Base-by-base conservation (phyloP, 371 early-diverging fungal species). In the Rhizopus stolonifer region DNA sequence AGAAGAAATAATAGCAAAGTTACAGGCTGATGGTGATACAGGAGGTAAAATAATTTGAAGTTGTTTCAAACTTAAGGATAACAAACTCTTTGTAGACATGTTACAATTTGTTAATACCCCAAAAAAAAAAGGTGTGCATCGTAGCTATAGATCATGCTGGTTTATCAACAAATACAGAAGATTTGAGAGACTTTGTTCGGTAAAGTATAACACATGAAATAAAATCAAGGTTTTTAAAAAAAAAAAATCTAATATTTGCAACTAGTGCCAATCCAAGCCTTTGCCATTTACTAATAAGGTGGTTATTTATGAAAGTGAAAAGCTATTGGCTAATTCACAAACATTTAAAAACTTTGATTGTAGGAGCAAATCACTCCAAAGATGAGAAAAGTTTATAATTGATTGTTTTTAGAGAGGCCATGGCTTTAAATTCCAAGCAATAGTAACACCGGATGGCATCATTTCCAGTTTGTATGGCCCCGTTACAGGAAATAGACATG, bases 121-220 rank as follows among this genome's bases (percentile, higher is more conserved):
- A n/a, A n/a, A n/a, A 49, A 4, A 34, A 40, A 17, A 57, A 46
- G 44, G 25, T 57, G 26, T 46, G 51, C 21, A 46, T 57, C 25
- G 46, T 50, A n/a, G 49, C 24, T 10, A 18, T 56, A 38, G 56
- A 49, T 19, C 46, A 56, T 24, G 56, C 56, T 33, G 56, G 56
- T 38, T 56, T 56, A 43, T 49, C 56, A 48, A 56, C 56, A n/a
- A 49, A 49, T 47, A 39, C 38, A 25, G 46, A 56, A 39, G 56
- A 56, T 40, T 56, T 56, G 47, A 36, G 46, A 23, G 39, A 24
- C 15, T 45, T 45, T 25, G 9, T 45, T 10, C 7, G 13, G 45
- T 45, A 45, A 38, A 29, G 29, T 29, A 29, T 29, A 29, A 29
- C 29, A 29, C 29, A 29, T 29, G 29, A 29, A 29, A 29, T 29